phyloP scores from a whole-genome alignment of 176 grass and related monocot species.

The Musa troglodytarum region DNA sequence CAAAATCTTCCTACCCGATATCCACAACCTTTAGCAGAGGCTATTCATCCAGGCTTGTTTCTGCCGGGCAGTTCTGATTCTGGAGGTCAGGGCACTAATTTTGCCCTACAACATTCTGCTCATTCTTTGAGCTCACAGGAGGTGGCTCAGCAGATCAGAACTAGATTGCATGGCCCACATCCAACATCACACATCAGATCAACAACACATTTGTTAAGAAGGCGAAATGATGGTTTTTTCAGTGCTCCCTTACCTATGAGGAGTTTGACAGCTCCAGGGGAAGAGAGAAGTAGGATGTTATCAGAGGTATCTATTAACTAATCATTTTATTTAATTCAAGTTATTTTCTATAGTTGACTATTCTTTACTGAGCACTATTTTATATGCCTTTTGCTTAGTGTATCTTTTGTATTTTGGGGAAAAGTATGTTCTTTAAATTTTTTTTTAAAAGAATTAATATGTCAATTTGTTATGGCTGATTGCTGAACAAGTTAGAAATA shows the following conservation, averaged over 20 bases:
- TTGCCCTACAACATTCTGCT: constrained; percentile 10
- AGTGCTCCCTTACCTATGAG: constrained; percentile 46
- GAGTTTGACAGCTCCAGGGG: constrained; percentile 25
- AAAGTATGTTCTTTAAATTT: neutral
- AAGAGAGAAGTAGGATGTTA: constrained; percentile 37
- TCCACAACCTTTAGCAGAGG: constrained; percentile 41
- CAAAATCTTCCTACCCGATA: constrained; percentile 31
- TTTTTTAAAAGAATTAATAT: neutral
- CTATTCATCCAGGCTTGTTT: constrained; percentile 1
- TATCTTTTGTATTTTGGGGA: neutral
- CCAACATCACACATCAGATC: constrained; percentile 33
- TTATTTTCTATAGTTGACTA: neutral
- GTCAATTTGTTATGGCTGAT: no score
- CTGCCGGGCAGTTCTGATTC: neutral
- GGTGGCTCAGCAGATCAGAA: constrained; percentile 44
- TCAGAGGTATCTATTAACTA: constrained; percentile 34
- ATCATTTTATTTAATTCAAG: neutral
- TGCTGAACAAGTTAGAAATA: no score
- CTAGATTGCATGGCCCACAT: constrained; percentile 30
- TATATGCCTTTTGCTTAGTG: neutral
- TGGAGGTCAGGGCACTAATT: constrained; percentile 3
- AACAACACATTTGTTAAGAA: constrained; percentile 37
- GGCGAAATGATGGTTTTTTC: constrained; percentile 45
- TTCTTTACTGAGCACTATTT: neutral
- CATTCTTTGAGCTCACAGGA: constrained; percentile 25